Evolutionary conservation across 1,139 yeast species (phyloP).

Genomic region (Lodderomyces elongisporus): DNA sequence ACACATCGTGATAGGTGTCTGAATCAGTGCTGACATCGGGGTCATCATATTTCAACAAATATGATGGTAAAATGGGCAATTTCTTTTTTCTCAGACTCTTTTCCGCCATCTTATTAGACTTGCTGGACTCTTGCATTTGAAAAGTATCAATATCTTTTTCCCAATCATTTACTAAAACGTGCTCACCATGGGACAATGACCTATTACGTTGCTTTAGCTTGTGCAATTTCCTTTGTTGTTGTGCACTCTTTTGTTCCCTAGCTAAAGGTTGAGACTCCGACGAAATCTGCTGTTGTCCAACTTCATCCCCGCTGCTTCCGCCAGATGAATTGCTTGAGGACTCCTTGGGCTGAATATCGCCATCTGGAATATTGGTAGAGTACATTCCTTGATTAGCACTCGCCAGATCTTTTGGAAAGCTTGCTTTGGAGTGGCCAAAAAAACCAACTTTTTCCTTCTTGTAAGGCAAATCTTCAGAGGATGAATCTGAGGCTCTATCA

Average conservation of each 20-base stretch:
- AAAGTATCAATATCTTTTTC: slow-evolving; percentile 10
- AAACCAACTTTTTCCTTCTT: slow-evolving; percentile 10
- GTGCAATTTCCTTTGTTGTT: slow-evolving; percentile 6
- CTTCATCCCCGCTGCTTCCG: slow-evolving; percentile 9
- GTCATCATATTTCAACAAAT: slow-evolving; percentile 21
- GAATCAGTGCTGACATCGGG: slow-evolving; percentile 21
- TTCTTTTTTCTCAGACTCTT: slow-evolving; percentile 25
- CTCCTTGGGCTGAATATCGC: slow-evolving; percentile 7
- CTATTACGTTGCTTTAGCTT: slow-evolving; percentile 3
- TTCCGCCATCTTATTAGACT: slow-evolving; percentile 15
- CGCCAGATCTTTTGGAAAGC: slow-evolving; percentile 10
- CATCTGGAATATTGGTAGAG: slow-evolving; percentile 7
- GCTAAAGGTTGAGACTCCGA: slow-evolving; percentile 6
- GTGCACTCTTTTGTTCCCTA: slow-evolving; percentile 2
- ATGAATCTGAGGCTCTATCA: slow-evolving; percentile 9
- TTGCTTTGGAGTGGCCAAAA: slow-evolving; percentile 10
- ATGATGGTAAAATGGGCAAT: slow-evolving; percentile 18
- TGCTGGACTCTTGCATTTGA: slow-evolving; percentile 8
- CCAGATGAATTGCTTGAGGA: slow-evolving; percentile 6
- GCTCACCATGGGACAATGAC: slow-evolving; percentile 2
- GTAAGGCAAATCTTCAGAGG: slow-evolving; percentile 9
- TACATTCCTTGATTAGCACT: slow-evolving; percentile 11
- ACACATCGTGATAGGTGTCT: slow-evolving; percentile 17
- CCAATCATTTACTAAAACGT: slow-evolving; percentile 9
- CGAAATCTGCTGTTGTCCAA: slow-evolving; percentile 4